Base-by-base conservation (phyloP, 306 rosid genomes). In the Malus sieversii region DNA sequence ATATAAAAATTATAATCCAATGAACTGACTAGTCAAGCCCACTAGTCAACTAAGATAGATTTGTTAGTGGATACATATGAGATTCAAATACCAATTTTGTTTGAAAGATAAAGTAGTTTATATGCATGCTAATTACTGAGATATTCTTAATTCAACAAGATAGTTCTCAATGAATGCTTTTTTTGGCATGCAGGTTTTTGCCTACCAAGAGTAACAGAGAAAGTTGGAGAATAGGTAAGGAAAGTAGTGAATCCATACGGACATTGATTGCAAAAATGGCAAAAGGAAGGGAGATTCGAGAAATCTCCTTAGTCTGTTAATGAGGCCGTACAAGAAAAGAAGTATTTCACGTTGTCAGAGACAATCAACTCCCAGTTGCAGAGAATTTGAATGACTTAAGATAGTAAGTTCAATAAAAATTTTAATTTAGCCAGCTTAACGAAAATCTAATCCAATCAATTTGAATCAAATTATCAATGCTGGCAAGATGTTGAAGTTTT, bases 121-220 rank as follows among this genome's bases (percentile, higher is more conserved):
- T 38, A 38, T 38, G 10, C 42, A 2, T 38, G 42, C 42, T 38
- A 38, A 38, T 38, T 38, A 38, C 10, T 38, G 42, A 38, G 42
- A 38, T 38, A 8, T 38, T 38, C 42, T 38, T 38, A 38, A 38
- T 38, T 38, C 42, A 1, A 7, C 42, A 38, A 38, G 42, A 8
- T 8, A 38, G 42, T 38, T 38, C 42, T 38, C 42, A 8, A 6
- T 1, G 18, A 20, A 19, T 13, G 18, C 20, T 16, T 48, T 62
- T 27, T 38, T 38, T 38, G 42, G 14, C 5, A 10, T 23, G 19
- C 51, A 90, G 91, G 75, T 87, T 84, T 78, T 79, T 89, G 78
- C 93, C 93, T 2, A 93, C 91, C 62, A 84, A 89, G 89, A 86
- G 82, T 78, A 93, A 93, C 84, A 84, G 78, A 79, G 88, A 86